Base-by-base conservation (phyloP, 108 stramenopile genomes). In the Cyclotella cryptica region DNA sequence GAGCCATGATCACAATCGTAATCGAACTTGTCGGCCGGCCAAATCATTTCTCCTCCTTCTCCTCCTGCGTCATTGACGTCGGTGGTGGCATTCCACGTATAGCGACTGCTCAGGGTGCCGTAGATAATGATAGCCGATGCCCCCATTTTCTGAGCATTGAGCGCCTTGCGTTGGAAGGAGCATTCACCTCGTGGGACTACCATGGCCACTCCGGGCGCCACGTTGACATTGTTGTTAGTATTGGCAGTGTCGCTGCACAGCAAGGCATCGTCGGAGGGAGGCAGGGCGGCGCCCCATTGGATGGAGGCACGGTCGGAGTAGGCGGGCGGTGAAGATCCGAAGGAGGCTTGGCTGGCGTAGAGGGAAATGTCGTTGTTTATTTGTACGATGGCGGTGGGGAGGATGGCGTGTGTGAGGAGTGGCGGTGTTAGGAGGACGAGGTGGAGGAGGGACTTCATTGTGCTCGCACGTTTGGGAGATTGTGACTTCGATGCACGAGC, bases 341-440 rank as follows among this genome's bases (percentile, higher is more conserved):
- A 96, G 22, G 62, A 79, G 9, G 95, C 95, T 74, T 96, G 91
- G 11, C 91, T 91, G 10, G 88, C 88, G 44, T 91, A 75, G 35
- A 90, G 80, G 18, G 87, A 78, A 13, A 88, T 62, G 43, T 45
- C 22, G 39, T 58, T 19, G 43, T 43, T 42, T 0, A 86, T 42
- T 66, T 88, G 80, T 15, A 88, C 77, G 58, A 66, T 63, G 15
- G 84, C 88, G 1, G 88, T 86, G 41, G 78, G 88, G 43, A 84
- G 83, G 70, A 87, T 85, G 71, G 84, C 77, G 35, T 81, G 63
- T 24, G 71, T 53, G 28, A 28, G 59, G 59, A 18, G 1, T 13
- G 46, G 14, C 29, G 13, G 18, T 4, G 18, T 13, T 22, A 61
- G 46, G 39, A 78, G 68, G 51, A 30, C 0, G 55, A 4, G 15